Base-by-base conservation (phyloP, 2,329 filamentous ascomycete species). In the Xylaria sp. region DNA sequence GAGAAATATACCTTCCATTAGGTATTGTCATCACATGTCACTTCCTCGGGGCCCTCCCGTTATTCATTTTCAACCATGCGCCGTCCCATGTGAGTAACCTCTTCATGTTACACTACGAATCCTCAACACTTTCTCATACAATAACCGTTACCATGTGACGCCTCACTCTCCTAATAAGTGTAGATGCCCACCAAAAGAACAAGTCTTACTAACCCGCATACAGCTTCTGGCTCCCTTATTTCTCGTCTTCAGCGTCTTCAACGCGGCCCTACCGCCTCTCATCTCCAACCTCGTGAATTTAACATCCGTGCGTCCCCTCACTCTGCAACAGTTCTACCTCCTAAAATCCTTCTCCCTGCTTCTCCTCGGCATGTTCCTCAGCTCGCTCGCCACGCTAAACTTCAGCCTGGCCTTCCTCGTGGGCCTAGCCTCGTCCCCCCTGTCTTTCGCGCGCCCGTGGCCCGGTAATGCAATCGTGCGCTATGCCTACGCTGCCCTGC, bases 341-440 rank as follows among this genome's bases (percentile, higher is more conserved):
- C 87, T 93, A 66, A 93, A 96, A 74, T 95, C 90, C 60, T 93
- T 98, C 80, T 96, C 93, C 5, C 86, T 98, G n/a, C 87, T 99
- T 11, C 82, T 96, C 9, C 85, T 98, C 0, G 95, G 95, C 70
- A 91, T 97, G 81, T 93, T 92, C 70, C 87, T 99, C 66, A 93
- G 93, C 11, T 90, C 93, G 0, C 89, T 99, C 11, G 94, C 95
- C 2, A 99, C 94, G 0, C 85, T 99, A 53, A 99, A 99, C 78
- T 99, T 99, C 81, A 93, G 90, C 3, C 87, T 97, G 13, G 89
- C 92, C 48, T 89, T 98, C 73, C 81, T 97, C 37, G 82, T 97
- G 52, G 95, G 95, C 37, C 79, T 98, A 2, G 79, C 94, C 46
- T 87, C 91, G 43, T 81, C 86, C 3, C 94, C 94, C 0, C 81